Percentiles rank a stretch among this genome's conserved stretches.
Conservation (phyloP, 2,329 filamentous ascomycete genomes). For the Sphaerulina musiva region DNA sequence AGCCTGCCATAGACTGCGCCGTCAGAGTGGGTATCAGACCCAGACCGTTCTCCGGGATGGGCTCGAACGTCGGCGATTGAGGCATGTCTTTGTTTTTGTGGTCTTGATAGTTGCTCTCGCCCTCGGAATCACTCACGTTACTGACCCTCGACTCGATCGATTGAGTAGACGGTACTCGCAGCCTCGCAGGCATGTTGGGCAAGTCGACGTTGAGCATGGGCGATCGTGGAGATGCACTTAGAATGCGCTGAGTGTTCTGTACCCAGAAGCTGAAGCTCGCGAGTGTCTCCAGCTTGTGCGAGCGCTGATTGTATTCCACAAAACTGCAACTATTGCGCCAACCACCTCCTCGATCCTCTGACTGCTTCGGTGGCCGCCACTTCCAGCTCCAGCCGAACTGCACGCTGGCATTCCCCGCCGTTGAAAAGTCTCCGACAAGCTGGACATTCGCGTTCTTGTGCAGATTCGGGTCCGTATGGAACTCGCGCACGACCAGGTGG, state of each 20-base stretch:
- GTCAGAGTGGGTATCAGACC: constrained; percentile 39
- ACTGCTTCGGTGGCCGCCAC: constrained; percentile 80
- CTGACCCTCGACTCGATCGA: constrained; percentile 79
- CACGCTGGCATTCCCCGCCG: constrained; percentile 72
- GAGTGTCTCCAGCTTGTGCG: constrained; percentile 79
- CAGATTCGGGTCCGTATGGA: constrained; percentile 92
- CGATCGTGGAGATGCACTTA: constrained; percentile 47
- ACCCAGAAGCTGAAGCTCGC: constrained; percentile 96
- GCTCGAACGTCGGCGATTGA: constrained; percentile 43
- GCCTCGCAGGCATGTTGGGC: constrained; percentile 48
- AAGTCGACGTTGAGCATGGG: constrained; percentile 54
- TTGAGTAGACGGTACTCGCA: constrained; percentile 78
- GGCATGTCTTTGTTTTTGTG: constrained; percentile 41
- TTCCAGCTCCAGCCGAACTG: constrained; percentile 95
- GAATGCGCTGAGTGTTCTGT: constrained; percentile 48
- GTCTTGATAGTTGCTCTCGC: constrained; percentile 37
- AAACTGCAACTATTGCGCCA: constrained; percentile 98
- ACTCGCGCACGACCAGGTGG: constrained; percentile 88
- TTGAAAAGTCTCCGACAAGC: constrained; percentile 85
- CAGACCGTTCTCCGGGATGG: constrained; percentile 45
- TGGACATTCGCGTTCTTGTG: constrained; percentile 97
- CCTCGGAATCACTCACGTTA: constrained; percentile 59
- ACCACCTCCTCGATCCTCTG: constrained; percentile 78
- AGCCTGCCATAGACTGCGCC: constrained; percentile 31
- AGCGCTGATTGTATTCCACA: constrained; percentile 91